A percentile compares a stretch with the other conserved stretches of the same genome.
Evolutionary conservation across 176 grass and related monocot species (phyloP).

Genomic region (Musa schizocarpa): DNA sequence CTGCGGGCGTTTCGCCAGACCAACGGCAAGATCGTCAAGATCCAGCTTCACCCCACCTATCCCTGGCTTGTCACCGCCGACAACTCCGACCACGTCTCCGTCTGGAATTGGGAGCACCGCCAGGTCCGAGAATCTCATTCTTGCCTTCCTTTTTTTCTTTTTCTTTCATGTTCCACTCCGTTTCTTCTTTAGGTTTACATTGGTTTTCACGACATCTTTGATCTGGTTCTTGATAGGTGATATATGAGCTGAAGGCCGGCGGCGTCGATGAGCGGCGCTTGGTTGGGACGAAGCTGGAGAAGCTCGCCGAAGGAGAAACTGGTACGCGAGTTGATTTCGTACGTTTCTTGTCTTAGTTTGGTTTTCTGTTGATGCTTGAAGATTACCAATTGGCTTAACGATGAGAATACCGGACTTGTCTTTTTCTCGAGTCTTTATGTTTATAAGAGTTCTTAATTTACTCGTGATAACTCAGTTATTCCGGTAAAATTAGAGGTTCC

Average conservation of each 20-base stretch:
- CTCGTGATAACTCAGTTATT: too few species aligned
- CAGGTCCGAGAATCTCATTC: constrained; percentile 30
- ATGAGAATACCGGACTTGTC: too few species aligned
- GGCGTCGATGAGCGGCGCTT: constrained; percentile 85
- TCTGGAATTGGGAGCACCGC: constrained; percentile 99
- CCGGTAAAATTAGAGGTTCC: background rate
- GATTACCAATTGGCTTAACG: too few species aligned
- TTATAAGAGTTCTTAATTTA: too few species aligned
- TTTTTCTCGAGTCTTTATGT: too few species aligned
- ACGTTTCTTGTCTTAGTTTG: background rate
- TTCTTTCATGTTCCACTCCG: background rate
- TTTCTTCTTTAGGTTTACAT: background rate
- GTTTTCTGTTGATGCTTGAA: background rate
- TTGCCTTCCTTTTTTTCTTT: background rate
- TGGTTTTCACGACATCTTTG: constrained; percentile 4
- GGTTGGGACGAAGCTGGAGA: constrained; percentile 89
- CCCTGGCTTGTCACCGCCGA: constrained; percentile 97
- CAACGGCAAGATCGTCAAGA: constrained; percentile 89
- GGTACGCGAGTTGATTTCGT: constrained; percentile 35
- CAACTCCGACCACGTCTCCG: constrained; percentile 80
- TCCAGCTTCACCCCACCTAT: constrained; percentile 96
- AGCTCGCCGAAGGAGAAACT: constrained; percentile 90
- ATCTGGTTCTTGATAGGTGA: constrained; percentile 40
- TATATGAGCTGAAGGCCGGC: constrained; percentile 96
- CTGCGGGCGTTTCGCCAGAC: constrained; percentile 91